Evolutionary conservation across 129 eudicot genomes (phyloP).

Genomic region (Flaveria robusta): DNA sequence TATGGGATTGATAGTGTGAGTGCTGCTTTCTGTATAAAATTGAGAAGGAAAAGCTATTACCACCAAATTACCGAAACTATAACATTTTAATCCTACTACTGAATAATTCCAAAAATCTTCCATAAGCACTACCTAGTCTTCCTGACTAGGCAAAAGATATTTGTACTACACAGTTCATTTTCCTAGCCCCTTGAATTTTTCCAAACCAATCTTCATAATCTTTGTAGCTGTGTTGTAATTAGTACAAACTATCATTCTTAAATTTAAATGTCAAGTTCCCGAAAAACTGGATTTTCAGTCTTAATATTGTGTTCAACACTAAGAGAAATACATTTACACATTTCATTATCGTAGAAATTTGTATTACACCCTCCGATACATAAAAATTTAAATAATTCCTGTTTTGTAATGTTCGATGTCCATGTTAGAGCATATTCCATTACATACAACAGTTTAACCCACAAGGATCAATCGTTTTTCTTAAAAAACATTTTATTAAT

Average conservation of each 20-base stretch:
- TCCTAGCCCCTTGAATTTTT: not conserved
- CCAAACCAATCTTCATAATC: not conserved
- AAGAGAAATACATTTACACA: not conserved
- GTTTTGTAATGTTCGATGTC: not conserved
- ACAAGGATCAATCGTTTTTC: not conserved
- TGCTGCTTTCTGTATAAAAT: not conserved
- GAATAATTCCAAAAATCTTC: not conserved
- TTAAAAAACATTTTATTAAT: not conserved
- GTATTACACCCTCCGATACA: not conserved
- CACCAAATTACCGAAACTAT: not conserved
- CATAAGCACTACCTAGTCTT: not conserved
- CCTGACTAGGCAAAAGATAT: not conserved
- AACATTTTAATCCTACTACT: not conserved
- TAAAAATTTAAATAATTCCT: not conserved
- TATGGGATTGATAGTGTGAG: slow-evolving; percentile 2
- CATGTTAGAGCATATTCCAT: not conserved
- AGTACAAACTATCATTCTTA: not conserved
- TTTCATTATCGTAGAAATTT: not conserved
- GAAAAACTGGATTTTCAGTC: not conserved
- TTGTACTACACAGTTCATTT: not conserved
- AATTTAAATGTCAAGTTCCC: not conserved
- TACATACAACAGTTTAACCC: not conserved
- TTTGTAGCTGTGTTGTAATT: not conserved
- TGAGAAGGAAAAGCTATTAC: not conserved
- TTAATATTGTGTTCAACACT: not conserved